These are phyloP conservation scores for Aspergillus novofumigatus DNA, from an alignment of 2,329 filamentous ascomycete genomes.

Conservation along the genomic window DNA sequence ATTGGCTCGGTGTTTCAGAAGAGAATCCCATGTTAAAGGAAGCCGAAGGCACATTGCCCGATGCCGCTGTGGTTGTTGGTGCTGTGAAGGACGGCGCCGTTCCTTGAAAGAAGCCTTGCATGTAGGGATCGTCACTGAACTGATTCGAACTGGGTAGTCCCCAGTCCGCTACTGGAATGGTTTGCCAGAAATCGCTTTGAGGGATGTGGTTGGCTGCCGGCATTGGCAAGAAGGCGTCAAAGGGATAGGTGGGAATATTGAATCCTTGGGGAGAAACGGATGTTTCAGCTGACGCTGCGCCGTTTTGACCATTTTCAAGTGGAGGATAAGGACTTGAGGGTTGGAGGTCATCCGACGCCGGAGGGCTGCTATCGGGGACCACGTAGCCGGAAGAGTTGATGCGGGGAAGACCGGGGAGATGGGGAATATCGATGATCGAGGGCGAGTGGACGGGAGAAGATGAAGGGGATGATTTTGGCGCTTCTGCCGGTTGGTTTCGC, in stretches of 20 bases:
- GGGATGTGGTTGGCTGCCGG: constrained; percentile 9
- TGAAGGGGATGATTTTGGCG: not conserved
- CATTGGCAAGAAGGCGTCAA: constrained; percentile 4
- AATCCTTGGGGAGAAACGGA: not conserved
- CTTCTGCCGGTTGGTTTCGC: not conserved
- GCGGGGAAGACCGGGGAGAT: constrained; percentile 22
- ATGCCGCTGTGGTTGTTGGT: not conserved
- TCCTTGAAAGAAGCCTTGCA: not conserved
- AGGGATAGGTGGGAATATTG: not conserved
- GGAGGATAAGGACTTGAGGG: not conserved
- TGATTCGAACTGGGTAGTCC: constrained; percentile 37
- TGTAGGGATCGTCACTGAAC: not conserved
- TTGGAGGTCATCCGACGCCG: not conserved
- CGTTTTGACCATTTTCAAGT: not conserved
- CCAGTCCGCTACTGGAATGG: constrained; percentile 90
- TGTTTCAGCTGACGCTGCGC: not conserved
- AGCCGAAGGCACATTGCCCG: not conserved
- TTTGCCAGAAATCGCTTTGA: constrained; percentile 70
- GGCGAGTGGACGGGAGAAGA: not conserved
- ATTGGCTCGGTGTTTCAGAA: constrained; percentile 1
- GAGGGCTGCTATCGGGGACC: constrained; percentile 22
- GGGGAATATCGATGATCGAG: not conserved
- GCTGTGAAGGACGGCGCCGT: not conserved
- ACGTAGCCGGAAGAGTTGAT: constrained; percentile 33
- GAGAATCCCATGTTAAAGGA: constrained; percentile 4